phyloP scores from a whole-genome alignment of 352 stramenopile genomes.

The Phytopythium aichiense region DNA sequence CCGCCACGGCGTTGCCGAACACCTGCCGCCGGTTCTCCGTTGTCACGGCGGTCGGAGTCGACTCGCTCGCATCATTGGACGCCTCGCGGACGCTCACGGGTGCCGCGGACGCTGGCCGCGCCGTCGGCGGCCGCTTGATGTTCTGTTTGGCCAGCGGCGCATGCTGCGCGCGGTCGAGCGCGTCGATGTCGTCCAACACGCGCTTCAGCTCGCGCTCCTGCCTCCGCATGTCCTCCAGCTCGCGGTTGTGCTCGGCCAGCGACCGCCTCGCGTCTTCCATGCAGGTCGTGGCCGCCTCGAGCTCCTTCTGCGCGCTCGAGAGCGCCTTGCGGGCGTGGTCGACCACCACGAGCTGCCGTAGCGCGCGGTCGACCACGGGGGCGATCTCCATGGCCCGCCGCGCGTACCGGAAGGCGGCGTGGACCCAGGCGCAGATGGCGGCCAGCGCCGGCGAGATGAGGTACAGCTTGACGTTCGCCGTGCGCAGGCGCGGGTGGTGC shows the following conservation, averaged over 20 bases:
- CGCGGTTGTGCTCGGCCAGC: conserved; percentile 1
- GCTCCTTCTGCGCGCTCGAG: conserved; percentile 3
- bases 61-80: neutral
- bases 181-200: conserved; percentile 59
- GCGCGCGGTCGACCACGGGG: conserved; percentile 48
- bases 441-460: conserved; percentile 59
- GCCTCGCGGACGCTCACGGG: neutral
- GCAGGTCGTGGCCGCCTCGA: conserved; percentile 9
- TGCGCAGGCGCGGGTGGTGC: conserved; percentile 64
- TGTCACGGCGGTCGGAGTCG: neutral
- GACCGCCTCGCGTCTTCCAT: conserved; percentile 11
- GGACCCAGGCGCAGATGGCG: conserved; percentile 65
- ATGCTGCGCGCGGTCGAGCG: conserved; percentile 50
- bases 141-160: conserved; percentile 51
- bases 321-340: conserved; percentile 42
- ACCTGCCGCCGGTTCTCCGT: conserved; percentile 29
- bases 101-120: neutral
- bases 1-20: conserved; percentile 26
- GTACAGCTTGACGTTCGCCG: conserved; percentile 57
- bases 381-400: conserved; percentile 63
- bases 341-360: conserved; percentile 51
- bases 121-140: conserved; percentile 41
- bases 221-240: conserved; percentile 11
- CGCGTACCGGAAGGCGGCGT: conserved; percentile 67
- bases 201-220: conserved; percentile 35